phyloP scores from a whole-genome alignment of 2,329 filamentous ascomycete species.

The Scytalidium lignicola region DNA sequence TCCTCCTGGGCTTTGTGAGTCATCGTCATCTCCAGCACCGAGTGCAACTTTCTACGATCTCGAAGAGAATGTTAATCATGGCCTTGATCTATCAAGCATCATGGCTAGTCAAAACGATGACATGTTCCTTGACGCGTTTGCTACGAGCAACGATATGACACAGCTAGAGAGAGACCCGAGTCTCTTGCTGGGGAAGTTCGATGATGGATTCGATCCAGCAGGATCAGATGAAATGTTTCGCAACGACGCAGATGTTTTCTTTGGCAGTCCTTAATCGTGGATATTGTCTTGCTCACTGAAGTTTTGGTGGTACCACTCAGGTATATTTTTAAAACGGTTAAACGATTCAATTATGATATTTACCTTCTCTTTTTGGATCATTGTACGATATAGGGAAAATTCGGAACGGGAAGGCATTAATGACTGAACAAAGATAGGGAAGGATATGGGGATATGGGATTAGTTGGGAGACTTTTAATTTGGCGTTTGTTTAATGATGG shows the following conservation, averaged over 20 bases:
- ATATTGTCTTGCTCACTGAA: no score
- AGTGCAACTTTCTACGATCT: conserved; percentile 25
- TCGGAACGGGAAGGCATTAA: neutral
- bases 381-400: neutral
- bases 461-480: neutral
- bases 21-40: conserved; percentile 48
- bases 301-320: no score
- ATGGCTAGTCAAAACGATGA: conserved; percentile 28
- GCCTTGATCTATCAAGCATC: conserved; percentile 15
- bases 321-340: no score
- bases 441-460: neutral
- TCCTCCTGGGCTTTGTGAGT: conserved; percentile 56
- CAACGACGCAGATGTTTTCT: conserved; percentile 25
- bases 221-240: conserved; percentile 20
- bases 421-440: neutral
- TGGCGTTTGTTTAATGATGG: neutral
- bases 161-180: conserved; percentile 24
- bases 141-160: conserved; percentile 16
- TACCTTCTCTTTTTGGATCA: neutral
- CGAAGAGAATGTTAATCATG: conserved; percentile 16
- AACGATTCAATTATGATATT: neutral
- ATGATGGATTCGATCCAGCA: conserved; percentile 18
- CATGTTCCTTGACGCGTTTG: conserved; percentile 30
- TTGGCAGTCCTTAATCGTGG: conserved; percentile 24
- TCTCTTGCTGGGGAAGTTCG: conserved; percentile 26